Base-by-base conservation (phyloP, 1,139 yeast species). In the Saccharomycopsis hybrid region DNA sequence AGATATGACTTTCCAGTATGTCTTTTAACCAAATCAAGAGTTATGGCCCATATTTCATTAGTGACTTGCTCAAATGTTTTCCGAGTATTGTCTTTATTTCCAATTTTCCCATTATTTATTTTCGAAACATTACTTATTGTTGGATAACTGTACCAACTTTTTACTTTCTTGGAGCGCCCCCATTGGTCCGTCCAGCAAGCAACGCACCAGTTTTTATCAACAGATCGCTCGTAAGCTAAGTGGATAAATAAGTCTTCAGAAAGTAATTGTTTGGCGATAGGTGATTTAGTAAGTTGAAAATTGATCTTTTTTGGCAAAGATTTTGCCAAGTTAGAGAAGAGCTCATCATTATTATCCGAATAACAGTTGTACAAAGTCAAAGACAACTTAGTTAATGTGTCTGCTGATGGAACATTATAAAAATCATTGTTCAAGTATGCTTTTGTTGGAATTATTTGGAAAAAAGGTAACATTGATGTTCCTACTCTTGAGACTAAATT, bases 181-280 rank as follows among this genome's bases (percentile, higher is more conserved):
- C 76, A 74, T 47, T 92, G 92, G 61, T 90, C 96, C 0, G 95
- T 75, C 95, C 97, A 88, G 0, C 95, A 84, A 0, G 88, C 95
- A 30, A 83, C 79, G 46, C 88, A 72, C 96, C 97, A 90, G 52
- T 77, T 79, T 55, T 79, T 81, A 61, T 90, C 96, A 3, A 77
- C 71, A 0, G 96, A 85, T 49, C 95, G 65, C 37, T 89, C 88
- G 60, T 89, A 92, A 0, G 96, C 90, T 31, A 92, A 71, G 62
- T 90, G 97, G 39, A 92, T 69, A 57, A 82, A 85, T 1, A 85
- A 73, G 60, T 89, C 96, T 57, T 87, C 90, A 38, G 72, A 72
- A 46, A 69, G 67, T 44, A 70, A 60, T 48, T 55, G 65, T 38
- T 50, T 62, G 31, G 67, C 63, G 62, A 67, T 54, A n/a, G 72